Conservation (phyloP, 768 basidiomycete species). For the Psilocybe sp. region DNA sequence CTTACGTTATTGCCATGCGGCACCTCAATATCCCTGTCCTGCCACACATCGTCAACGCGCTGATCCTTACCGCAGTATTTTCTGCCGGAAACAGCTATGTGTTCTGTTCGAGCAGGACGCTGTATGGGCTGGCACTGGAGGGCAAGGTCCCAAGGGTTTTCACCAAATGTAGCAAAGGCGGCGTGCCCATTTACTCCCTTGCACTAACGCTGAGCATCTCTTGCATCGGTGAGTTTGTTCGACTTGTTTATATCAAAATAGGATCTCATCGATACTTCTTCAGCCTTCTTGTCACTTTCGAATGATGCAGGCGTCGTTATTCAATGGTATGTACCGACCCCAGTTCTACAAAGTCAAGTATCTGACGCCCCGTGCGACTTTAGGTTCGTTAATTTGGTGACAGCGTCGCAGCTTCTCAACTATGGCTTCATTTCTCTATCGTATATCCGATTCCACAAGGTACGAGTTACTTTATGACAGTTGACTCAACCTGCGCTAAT, state of each 20-base stretch:
- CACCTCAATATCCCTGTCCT: slow-evolving; percentile 63
- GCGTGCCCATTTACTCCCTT: slow-evolving; percentile 59
- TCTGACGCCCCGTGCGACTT: not conserved
- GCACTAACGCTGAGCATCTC: slow-evolving; percentile 37
- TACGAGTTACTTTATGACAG: slow-evolving; percentile 13
- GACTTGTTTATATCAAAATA: not conserved
- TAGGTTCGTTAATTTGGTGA: slow-evolving; percentile 49
- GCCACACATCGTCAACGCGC: slow-evolving; percentile 71
- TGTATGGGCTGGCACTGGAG: slow-evolving; percentile 56
- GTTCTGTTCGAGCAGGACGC: slow-evolving; percentile 54
- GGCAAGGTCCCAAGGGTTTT: slow-evolving; percentile 57
- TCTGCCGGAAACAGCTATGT: slow-evolving; percentile 72
- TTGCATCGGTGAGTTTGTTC: slow-evolving; percentile 27
- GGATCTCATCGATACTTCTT: not conserved
- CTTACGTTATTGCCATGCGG: slow-evolving; percentile 84
- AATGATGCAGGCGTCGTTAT: slow-evolving; percentile 45
- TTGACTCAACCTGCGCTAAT: not conserved
- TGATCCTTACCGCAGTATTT: slow-evolving; percentile 65
- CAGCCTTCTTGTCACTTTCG: slow-evolving; percentile 49
- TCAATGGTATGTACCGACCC: slow-evolving; percentile 34
- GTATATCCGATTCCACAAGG: slow-evolving; percentile 46
- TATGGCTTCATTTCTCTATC: slow-evolving; percentile 46
- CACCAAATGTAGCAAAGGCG: slow-evolving; percentile 47
- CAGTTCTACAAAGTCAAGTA: not conserved
- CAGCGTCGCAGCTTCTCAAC: slow-evolving; percentile 46